Evolutionary conservation across 441 rosid genomes (phyloP).

Genomic region (Biscutella laevigata): DNA sequence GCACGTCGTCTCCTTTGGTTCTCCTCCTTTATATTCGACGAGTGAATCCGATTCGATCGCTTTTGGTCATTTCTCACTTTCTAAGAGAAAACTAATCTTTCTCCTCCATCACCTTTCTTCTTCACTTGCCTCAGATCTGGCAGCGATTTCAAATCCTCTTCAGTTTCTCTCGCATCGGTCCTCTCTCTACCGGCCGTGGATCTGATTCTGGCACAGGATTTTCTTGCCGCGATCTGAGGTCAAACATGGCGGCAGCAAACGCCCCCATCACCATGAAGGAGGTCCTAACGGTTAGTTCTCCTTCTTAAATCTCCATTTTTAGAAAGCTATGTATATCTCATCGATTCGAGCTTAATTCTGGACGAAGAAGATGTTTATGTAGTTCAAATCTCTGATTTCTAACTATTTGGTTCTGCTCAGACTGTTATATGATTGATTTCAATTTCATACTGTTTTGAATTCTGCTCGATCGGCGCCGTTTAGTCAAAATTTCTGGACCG

Average conservation of each 20-base stretch:
- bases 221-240: slow-evolving; percentile 37
- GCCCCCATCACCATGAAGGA: slow-evolving; percentile 64
- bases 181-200: slow-evolving; percentile 30
- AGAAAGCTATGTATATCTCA: not conserved
- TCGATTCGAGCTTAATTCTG: slow-evolving; percentile 20
- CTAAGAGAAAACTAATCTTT: not conserved
- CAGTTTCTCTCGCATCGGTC: not conserved
- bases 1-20: slow-evolving; percentile 24
- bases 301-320: too few relatives aligned
- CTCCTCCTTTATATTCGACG: slow-evolving; percentile 14
- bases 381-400: not conserved
- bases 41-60: slow-evolving; percentile 34
- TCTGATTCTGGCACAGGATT: slow-evolving; percentile 35
- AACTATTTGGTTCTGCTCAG: not conserved
- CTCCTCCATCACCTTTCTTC: too few relatives aligned
- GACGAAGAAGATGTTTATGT: not conserved
- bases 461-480: slow-evolving; percentile 3
- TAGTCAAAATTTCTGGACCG: not conserved
- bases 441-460: not conserved
- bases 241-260: slow-evolving; percentile 54
- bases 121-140: too few relatives aligned
- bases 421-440: slow-evolving; percentile 7
- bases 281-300: slow-evolving; percentile 37
- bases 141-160: too few relatives aligned
- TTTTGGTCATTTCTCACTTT: slow-evolving; percentile 8